These are phyloP conservation scores for Endocladia muricata DNA, from an alignment of 31 red algal species.

Conservation along the genomic window DNA sequence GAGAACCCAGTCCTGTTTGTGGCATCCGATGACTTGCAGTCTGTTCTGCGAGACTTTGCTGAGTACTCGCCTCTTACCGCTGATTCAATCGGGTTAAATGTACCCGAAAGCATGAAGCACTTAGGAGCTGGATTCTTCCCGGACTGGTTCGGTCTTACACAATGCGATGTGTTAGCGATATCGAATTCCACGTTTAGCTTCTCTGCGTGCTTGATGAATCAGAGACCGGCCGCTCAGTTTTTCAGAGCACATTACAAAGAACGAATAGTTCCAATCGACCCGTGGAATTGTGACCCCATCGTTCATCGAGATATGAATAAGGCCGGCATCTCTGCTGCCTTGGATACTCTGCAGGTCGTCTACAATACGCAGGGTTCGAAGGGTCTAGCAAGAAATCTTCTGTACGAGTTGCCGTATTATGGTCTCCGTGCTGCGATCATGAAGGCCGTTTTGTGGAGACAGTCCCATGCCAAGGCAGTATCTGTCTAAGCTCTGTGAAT, in stretches of 20 bases:
- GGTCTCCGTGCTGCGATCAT: constrained; percentile 81
- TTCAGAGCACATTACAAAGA: constrained; percentile 86
- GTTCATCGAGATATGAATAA: constrained; percentile 74
- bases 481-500: no score
- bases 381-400: constrained; percentile 78
- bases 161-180: constrained; percentile 95
- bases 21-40: constrained; percentile 80
- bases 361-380: constrained; percentile 88
- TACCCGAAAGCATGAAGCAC: constrained; percentile 44
- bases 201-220: constrained; percentile 90
- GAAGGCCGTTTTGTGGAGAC: constrained; percentile 44
- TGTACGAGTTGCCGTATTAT: constrained; percentile 90
- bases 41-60: constrained; percentile 83
- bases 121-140: constrained; percentile 93
- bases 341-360: constrained; percentile 75
- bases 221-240: constrained; percentile 59
- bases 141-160: constrained; percentile 90
- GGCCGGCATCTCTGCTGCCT: constrained; percentile 38
- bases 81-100: constrained; percentile 46
- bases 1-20: constrained; percentile 92
- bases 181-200: constrained; percentile 95
- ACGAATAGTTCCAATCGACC: constrained; percentile 70
- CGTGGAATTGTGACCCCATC: constrained; percentile 90
- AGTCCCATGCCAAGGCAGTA: background rate
- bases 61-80: constrained; percentile 74